These are phyloP conservation scores for Stropharia rugosoannulata DNA, from an alignment of 768 basidiomycete genomes.

Conservation along the genomic window DNA sequence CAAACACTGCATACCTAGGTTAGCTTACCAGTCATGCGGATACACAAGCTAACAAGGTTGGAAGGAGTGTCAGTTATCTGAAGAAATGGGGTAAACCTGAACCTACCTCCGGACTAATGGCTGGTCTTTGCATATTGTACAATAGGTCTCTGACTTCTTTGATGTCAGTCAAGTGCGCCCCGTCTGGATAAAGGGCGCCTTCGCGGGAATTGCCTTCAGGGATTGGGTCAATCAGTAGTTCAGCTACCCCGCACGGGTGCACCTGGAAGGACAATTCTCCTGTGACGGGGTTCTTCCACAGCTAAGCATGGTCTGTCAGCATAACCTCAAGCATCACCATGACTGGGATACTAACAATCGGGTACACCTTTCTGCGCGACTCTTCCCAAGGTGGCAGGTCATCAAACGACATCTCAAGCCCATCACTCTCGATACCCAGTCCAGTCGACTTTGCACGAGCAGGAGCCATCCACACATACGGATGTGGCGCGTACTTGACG, in stretches of 20 bases:
- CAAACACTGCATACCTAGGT: background rate
- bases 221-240: conserved; percentile 68
- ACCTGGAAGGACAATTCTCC: conserved; percentile 83
- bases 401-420: conserved; percentile 57
- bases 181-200: conserved; percentile 78
- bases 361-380: conserved; percentile 65
- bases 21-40: conserved; percentile 76
- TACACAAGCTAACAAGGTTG: conserved; percentile 66
- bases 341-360: conserved; percentile 41
- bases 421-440: conserved; percentile 77
- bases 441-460: conserved; percentile 73
- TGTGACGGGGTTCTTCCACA: conserved; percentile 92
- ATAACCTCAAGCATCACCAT: conserved; percentile 1
- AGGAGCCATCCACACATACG: conserved; percentile 86
- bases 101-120: conserved; percentile 74
- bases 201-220: conserved; percentile 55
- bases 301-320: conserved; percentile 31
- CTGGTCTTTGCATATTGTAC: conserved; percentile 86
- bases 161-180: conserved; percentile 71
- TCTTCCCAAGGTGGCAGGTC: conserved; percentile 83
- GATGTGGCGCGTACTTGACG: conserved; percentile 80
- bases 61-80: background rate
- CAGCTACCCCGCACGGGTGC: conserved; percentile 74
- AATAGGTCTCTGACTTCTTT: conserved; percentile 66
- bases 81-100: background rate